phyloP scores from a whole-genome alignment of 805 yeast genomes.

The Kurtzmaniella fragi region DNA sequence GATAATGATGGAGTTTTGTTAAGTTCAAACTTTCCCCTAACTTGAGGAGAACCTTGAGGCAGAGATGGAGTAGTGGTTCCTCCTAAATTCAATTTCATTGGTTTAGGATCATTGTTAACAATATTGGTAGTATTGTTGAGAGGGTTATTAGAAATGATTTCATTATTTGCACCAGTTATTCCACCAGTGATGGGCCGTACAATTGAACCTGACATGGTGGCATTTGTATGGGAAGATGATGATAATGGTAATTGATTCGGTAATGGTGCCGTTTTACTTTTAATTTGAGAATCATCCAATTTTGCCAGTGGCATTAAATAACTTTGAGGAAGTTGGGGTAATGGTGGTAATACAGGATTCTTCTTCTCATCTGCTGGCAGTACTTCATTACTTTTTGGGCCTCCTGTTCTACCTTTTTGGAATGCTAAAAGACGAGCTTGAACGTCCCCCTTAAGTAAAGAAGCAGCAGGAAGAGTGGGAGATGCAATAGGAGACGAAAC shows the following conservation, averaged over 20 bases:
- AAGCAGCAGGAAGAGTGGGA: conserved; percentile 9
- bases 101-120: background rate
- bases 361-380: background rate
- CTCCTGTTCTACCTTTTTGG: conserved; percentile 61
- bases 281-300: too few relatives aligned
- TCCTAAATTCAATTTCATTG: conserved; percentile 4
- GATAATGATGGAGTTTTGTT: conserved; percentile 42
- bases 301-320: background rate
- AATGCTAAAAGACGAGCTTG: conserved; percentile 86
- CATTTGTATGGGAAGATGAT: conserved; percentile 1
- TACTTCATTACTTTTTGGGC: background rate
- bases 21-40: conserved; percentile 10
- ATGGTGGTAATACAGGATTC: conserved; percentile 15
- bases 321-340: conserved; percentile 11
- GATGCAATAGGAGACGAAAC: conserved; percentile 9
- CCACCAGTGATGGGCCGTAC: conserved; percentile 16
- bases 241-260: background rate
- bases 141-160: conserved; percentile 18
- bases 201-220: conserved; percentile 11
- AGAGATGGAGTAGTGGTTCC: conserved; percentile 5
- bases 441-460: conserved; percentile 58
- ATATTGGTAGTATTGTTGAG: conserved; percentile 6
- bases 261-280: too few relatives aligned
- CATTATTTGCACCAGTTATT: conserved; percentile 10
- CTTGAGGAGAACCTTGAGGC: conserved; percentile 3